A percentile compares a stretch with the other conserved stretches of the same genome.
These are phyloP conservation scores for Dactylis glomerata DNA, from an alignment of 176 grass and related monocot species.

Conservation along the genomic window DNA sequence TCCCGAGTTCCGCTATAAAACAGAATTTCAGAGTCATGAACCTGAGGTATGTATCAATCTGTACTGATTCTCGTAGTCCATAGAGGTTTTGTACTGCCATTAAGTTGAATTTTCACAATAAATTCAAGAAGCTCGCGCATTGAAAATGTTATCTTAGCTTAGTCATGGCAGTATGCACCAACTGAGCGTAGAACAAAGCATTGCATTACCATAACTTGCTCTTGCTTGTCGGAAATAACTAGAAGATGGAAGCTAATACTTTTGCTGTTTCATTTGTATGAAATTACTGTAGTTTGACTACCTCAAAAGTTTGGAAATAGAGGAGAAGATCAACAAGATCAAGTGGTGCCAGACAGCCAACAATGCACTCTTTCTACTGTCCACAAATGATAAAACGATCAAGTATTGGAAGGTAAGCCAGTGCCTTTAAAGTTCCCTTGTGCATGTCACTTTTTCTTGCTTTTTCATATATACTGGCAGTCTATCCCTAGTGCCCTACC, in stretches of 20 bases:
- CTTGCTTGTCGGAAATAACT: slow-evolving; percentile 21
- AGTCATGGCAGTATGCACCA: background rate
- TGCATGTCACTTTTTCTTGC: background rate
- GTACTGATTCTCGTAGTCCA: background rate
- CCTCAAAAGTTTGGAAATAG: slow-evolving; percentile 98
- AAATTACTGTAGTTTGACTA: slow-evolving; percentile 77
- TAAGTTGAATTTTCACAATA: background rate
- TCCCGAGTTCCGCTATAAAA: slow-evolving; percentile 85
- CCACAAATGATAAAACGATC: slow-evolving; percentile 93
- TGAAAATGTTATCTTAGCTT: slow-evolving; percentile 9
- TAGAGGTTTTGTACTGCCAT: background rate
- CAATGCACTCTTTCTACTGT: slow-evolving; percentile 66
- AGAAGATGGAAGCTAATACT: slow-evolving; percentile 11
- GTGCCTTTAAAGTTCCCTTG: slow-evolving; percentile 1
- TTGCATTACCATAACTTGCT: background rate
- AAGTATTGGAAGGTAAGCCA: slow-evolving; percentile 87
- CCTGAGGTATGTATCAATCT: slow-evolving; percentile 57
- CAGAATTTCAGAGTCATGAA: slow-evolving; percentile 93
- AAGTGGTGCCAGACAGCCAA: slow-evolving; percentile 79
- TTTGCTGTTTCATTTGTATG: slow-evolving; percentile 17
- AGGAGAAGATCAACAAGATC: slow-evolving; percentile 95
- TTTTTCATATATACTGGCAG: background rate
- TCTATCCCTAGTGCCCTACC: slow-evolving; percentile 14
- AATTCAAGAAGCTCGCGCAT: background rate
- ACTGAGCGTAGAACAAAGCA: slow-evolving; percentile 7